These are phyloP conservation scores for Dendrocalamus sinicus DNA, from an alignment of 176 grass and related monocot genomes.

Conservation along the genomic window DNA sequence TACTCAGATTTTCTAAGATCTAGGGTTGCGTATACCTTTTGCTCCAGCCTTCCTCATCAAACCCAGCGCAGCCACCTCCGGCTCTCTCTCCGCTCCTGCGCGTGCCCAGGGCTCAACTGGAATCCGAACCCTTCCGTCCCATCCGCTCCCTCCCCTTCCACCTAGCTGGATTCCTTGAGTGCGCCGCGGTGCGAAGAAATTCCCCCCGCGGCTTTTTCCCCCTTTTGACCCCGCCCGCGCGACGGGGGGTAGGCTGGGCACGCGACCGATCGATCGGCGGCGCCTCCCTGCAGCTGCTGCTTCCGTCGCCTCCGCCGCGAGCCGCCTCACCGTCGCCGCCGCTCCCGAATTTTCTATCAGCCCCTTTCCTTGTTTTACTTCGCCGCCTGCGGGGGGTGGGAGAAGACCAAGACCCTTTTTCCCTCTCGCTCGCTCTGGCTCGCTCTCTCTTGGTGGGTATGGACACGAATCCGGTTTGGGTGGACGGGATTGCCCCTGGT, in stretches of 20 bases:
- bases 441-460: slow-evolving; percentile 13
- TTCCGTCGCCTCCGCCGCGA: neutral
- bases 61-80: slow-evolving; percentile 26
- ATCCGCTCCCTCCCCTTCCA: slow-evolving; percentile 22
- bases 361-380: slow-evolving; percentile 58
- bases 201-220: slow-evolving; percentile 18
- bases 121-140: slow-evolving; percentile 28
- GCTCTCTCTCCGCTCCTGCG: slow-evolving; percentile 5
- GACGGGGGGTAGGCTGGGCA: neutral
- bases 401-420: slow-evolving; percentile 49
- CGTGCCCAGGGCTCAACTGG: slow-evolving; percentile 25
- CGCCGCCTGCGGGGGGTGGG: slow-evolving; percentile 47
- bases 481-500: slow-evolving; percentile 40
- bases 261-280: slow-evolving; percentile 27
- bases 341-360: slow-evolving; percentile 32
- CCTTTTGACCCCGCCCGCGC: slow-evolving; percentile 35
- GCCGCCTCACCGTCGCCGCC: slow-evolving; percentile 26
- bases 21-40: slow-evolving; percentile 66
- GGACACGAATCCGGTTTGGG: slow-evolving; percentile 8
- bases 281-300: slow-evolving; percentile 23
- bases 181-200: slow-evolving; percentile 45
- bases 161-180: slow-evolving; percentile 56
- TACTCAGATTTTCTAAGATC: slow-evolving; percentile 63
- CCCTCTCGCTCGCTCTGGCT: neutral
- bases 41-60: slow-evolving; percentile 61